Conservation (phyloP, 2,329 filamentous ascomycete species). For the Ophiostoma quercus region DNA sequence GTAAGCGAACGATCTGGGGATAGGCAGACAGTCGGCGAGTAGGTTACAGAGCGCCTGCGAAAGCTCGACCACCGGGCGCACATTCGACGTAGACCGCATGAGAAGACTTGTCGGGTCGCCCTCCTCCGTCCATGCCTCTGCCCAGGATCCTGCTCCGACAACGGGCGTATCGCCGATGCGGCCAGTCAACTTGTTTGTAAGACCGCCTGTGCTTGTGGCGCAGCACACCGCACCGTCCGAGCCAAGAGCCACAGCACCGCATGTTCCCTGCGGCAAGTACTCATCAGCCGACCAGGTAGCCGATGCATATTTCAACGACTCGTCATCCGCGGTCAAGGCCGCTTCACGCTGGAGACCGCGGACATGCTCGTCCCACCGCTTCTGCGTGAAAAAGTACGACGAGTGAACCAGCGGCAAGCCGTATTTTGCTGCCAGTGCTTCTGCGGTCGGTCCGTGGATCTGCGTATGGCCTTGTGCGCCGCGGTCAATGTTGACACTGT, state of each 20-base stretch:
- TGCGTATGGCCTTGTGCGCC: constrained; percentile 47
- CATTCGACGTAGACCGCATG: too few species aligned
- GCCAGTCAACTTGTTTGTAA: constrained; percentile 85
- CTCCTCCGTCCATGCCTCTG: constrained; percentile 68
- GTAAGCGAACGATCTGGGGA: constrained; percentile 32
- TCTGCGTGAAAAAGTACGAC: constrained; percentile 72
- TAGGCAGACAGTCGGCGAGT: constrained; percentile 57
- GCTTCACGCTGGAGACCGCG: constrained; percentile 46
- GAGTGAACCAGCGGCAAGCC: constrained; percentile 65
- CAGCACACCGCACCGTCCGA: constrained; percentile 65
- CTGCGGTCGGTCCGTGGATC: constrained; percentile 55
- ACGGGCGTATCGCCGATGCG: constrained; percentile 82
- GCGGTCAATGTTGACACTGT: constrained; percentile 17
- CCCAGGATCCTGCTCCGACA: constrained; percentile 82
- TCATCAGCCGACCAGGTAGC: constrained; percentile 24
- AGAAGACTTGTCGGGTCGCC: constrained; percentile 35
- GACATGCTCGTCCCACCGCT: constrained; percentile 64
- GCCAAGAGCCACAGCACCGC: constrained; percentile 77
- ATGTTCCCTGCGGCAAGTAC: constrained; percentile 77
- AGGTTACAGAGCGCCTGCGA: constrained; percentile 43
- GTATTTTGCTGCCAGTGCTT: constrained; percentile 62
- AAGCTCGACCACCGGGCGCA: constrained; percentile 36
- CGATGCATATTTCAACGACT: background rate
- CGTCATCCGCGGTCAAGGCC: background rate
- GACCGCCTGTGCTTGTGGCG: constrained; percentile 65